phyloP scores from a whole-genome alignment of 2,329 filamentous ascomycete genomes.

The Fusarium algeriense region DNA sequence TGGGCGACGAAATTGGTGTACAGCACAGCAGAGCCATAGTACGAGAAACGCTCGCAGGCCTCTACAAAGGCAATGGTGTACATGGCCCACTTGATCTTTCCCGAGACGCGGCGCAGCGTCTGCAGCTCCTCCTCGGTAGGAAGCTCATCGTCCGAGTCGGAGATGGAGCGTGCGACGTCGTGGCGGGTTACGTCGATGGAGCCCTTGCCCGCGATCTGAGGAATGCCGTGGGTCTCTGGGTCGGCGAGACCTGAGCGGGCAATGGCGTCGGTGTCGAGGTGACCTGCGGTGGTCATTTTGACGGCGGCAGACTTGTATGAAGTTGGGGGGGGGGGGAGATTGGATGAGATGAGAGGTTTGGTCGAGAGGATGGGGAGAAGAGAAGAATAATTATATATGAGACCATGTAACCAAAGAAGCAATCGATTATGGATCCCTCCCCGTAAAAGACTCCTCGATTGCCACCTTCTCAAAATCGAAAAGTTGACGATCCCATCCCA shows the following conservation, averaged over 20 bases:
- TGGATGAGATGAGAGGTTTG: slow-evolving; percentile 1
- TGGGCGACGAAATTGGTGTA: slow-evolving; percentile 76
- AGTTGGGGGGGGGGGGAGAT: not conserved
- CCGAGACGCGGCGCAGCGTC: slow-evolving; percentile 73
- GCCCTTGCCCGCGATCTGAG: slow-evolving; percentile 45
- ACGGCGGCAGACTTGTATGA: slow-evolving; percentile 8
- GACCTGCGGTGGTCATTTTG: slow-evolving; percentile 52
- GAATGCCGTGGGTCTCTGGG: slow-evolving; percentile 48
- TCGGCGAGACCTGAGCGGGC: slow-evolving; percentile 50
- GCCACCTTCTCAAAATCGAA: not conserved
- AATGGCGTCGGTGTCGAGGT: slow-evolving; percentile 55
- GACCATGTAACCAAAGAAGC: not conserved
- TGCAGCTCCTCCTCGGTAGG: slow-evolving; percentile 72
- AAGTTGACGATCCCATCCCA: slow-evolving; percentile 24
- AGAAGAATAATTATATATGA: slow-evolving; percentile 26
- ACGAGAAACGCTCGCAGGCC: slow-evolving; percentile 81
- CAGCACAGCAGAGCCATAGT: slow-evolving; percentile 78
- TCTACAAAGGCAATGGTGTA: slow-evolving; percentile 80
- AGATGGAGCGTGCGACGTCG: slow-evolving; percentile 45
- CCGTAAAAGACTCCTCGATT: not conserved
- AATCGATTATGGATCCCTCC: slow-evolving; percentile 1
- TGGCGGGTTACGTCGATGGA: slow-evolving; percentile 49
- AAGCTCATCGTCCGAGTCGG: slow-evolving; percentile 47
- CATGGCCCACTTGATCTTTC: slow-evolving; percentile 72
- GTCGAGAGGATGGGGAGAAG: slow-evolving; percentile 23